A percentile compares a stretch with the other conserved stretches of the same genome.
These are phyloP conservation scores for Auricularia auricula-judae DNA, from an alignment of 768 basidiomycete genomes.

Conservation along the genomic window DNA sequence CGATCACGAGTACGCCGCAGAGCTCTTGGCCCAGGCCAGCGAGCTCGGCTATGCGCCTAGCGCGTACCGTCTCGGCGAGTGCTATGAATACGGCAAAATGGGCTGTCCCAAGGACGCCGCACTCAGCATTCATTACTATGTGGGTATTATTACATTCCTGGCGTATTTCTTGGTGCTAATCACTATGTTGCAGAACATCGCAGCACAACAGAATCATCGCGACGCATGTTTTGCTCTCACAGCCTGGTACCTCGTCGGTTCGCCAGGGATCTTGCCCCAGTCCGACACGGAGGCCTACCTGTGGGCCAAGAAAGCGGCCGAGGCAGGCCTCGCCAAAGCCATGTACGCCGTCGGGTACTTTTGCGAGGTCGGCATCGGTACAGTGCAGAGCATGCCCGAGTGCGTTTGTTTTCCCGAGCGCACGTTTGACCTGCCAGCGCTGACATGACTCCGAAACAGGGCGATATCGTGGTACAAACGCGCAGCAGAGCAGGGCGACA, in stretches of 20 bases:
- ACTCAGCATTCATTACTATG: slow-evolving; percentile 96
- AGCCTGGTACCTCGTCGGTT: slow-evolving; percentile 98
- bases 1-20: slow-evolving; percentile 90
- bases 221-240: slow-evolving; percentile 98
- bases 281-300: slow-evolving; percentile 97
- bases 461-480: slow-evolving; percentile 77
- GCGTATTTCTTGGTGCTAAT: slow-evolving; percentile 4
- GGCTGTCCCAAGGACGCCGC: slow-evolving; percentile 97
- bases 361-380: slow-evolving; percentile 88
- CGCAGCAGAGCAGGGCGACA: slow-evolving; percentile 88
- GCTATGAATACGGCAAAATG: slow-evolving; percentile 98
- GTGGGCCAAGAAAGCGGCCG: slow-evolving; percentile 95
- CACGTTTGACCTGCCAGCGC: neutral
- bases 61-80: slow-evolving; percentile 91
- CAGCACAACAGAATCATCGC: slow-evolving; percentile 91
- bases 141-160: slow-evolving; percentile 32
- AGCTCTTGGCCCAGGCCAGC: slow-evolving; percentile 87
- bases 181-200: slow-evolving; percentile 65
- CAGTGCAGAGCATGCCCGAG: slow-evolving; percentile 53
- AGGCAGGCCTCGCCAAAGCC: slow-evolving; percentile 84
- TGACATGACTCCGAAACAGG: slow-evolving; percentile 23
- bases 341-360: slow-evolving; percentile 99
- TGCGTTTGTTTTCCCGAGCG: slow-evolving; percentile 25
- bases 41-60: slow-evolving; percentile 95
- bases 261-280: slow-evolving; percentile 92